Base-by-base conservation (phyloP, 1,139 yeast genomes). In the Ogataea hybrid region DNA sequence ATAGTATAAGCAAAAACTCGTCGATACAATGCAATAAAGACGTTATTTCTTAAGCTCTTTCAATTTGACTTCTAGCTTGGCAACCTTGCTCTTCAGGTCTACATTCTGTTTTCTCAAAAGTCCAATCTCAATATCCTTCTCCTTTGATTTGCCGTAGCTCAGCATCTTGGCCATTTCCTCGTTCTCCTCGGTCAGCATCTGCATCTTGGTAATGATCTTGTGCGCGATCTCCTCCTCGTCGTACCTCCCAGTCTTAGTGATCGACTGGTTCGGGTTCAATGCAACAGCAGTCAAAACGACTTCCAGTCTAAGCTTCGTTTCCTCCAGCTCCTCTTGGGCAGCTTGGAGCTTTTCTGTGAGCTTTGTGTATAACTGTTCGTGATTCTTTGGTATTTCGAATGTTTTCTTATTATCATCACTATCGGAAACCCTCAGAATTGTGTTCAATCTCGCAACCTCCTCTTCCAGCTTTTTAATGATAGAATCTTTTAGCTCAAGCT, bases 141-240 rank as follows among this genome's bases (percentile, higher is more conserved):
- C 86, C 54, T 83, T 83, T 36, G 84, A 74, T 54, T 79, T 79
- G 14, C 95, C 87, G 58, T 73, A 80, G 49, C 89, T 79, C 11
- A 85, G 62, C 80, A 85, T 77, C 52, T 77, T 76, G 48, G 84
- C 73, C 61, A 88, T 72, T 44, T 73, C 76, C 44, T 79, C 83
- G 58, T 89, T 89, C 59, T 89, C 96, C 35, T 71, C 72, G 18
- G 79, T 78, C 49, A 88, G 66, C 44, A 73, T 65, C 45, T 77
- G 76, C 48, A 89, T 58, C 49, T 87, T 80, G 38, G 75, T 71
- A 39, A 87, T 70, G 43, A 86, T 77, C 52, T 84, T 82, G 58
- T 88, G 95, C 7, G 92, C 81, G 39, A 87, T 64, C 50, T 86
- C 92, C 52, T 84, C 79, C 36, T 81, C 85, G 55, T 87, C 95